Base-by-base conservation (phyloP, 75 land plant species). In the Selaginella tamariscina region DNA sequence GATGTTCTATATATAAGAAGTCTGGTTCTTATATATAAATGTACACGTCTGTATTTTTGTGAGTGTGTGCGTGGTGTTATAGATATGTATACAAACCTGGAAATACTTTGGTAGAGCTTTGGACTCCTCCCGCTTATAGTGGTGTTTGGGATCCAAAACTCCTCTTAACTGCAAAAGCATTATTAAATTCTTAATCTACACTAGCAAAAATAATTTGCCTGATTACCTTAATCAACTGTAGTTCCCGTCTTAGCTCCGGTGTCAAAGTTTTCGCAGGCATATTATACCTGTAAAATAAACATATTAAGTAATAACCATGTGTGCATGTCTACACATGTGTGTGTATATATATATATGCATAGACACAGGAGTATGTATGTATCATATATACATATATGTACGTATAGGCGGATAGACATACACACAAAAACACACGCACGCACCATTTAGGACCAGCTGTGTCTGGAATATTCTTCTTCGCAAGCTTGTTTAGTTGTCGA, bases 111-210 rank as follows among this genome's bases (percentile, higher is more conserved):
- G 91, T 0, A 84, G 63, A 18, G 73, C 65, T 71, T 89, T 93
- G 0, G 88, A 84, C 54, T 84, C 87, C 56, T 83, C 80, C 79
- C 86, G 86, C 62, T 59, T 59, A 78, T 89, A 93, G 72, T 86
- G 91, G 64, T 84, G 86, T 70, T 93, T 93, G n/a, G 98, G 98
- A 72, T 93, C 98, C 29, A 93, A 66, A 32, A 78, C 90, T 71
- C 68, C 65, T 67, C 98, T 89, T 73, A 92, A 70, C 97, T 91
- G 78, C 32, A 54, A 11, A 62, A n/a, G 26, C 55, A 2, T 2
- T n/a, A 55, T 23, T 0, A 68, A 68, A 27, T 27, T 55, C 70
- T 56, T 68, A 68, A 29, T 67, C 56, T 21, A 32, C 21, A 21
- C 62, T 59, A 5, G 5, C 49, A 39, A 39, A 39, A 39, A 15